Evolutionary conservation across 2,329 filamentous ascomycete species (phyloP).

Genomic region (Aureobasidium sp.): DNA sequence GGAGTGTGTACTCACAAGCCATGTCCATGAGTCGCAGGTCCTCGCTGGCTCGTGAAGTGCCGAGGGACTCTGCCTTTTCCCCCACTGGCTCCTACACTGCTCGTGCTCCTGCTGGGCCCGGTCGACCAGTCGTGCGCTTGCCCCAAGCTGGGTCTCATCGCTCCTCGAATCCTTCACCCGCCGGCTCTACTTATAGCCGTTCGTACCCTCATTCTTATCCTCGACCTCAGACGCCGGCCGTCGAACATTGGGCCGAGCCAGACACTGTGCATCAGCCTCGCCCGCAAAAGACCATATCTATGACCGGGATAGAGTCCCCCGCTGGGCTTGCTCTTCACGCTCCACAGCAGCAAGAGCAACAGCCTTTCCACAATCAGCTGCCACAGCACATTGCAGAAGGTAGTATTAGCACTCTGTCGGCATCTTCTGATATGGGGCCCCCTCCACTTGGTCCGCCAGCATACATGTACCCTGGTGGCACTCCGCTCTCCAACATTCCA

Average conservation of each 20-base stretch:
- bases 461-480: conserved; percentile 61
- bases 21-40: conserved; percentile 83
- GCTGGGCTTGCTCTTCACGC: conserved; percentile 49
- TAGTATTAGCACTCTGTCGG: conserved; percentile 33
- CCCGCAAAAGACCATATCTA: conserved; percentile 88
- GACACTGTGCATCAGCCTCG: conserved; percentile 88
- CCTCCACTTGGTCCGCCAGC: conserved; percentile 39
- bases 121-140: conserved; percentile 70
- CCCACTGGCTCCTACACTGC: conserved; percentile 67
- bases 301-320: conserved; percentile 86
- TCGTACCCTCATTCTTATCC: conserved; percentile 40
- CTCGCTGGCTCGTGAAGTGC: conserved; percentile 62
- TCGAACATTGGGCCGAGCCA: conserved; percentile 53
- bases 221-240: conserved; percentile 49
- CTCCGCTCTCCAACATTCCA: conserved; percentile 84
- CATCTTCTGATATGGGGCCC: conserved; percentile 43
- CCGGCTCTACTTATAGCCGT: conserved; percentile 29
- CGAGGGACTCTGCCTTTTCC: conserved; percentile 69
- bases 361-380: conserved; percentile 93
- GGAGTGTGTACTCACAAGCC: conserved; percentile 79
- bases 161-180: conserved; percentile 27
- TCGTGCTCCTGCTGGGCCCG: conserved; percentile 43
- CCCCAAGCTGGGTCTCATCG: conserved; percentile 53
- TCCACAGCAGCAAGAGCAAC: conserved; percentile 62
- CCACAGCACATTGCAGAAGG: conserved; percentile 60